Evolutionary conservation across 2,329 filamentous ascomycete genomes (phyloP), one percentile per base, ranked within the genome.

Genomic region (Cadophora sp.): DNA sequence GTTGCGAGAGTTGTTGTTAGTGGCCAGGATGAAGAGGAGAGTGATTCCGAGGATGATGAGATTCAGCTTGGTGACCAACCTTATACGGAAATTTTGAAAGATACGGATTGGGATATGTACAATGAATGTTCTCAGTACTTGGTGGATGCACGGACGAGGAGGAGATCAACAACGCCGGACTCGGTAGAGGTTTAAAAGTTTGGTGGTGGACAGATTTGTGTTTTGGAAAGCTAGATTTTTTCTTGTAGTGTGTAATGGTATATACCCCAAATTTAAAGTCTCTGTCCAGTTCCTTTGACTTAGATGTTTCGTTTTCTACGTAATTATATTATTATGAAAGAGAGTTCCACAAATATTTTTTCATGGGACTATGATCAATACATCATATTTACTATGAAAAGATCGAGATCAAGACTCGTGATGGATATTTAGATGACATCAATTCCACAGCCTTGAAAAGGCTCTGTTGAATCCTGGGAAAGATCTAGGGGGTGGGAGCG

Each of bases 21-120:
- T 43, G 40, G 43, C 4, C 24, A 63, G 22, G 34, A 56, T 29
- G 62, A 48, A 31, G 62, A 46, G 46, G 48, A 55, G 9, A 51
- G 43, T 3, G 37, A 31, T 22, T 43, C 22, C 3, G 62, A 46
- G 8, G 51, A 58, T 12, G 51, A 64, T 27, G 62, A 22, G 11
- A 56, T 64, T n/a, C n/a, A 58, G 58, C 22, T 64, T 19, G 43
- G 34, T 19, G 62, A 64, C 8, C 19, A 58, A 12, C 51, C 51
- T 6, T 64, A 64, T 48, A 43, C 24, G 9, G 22, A 58, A 29
- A 19, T 16, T 9, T 6, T 64, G 37, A 58, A 58, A 19, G 22
- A 31, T 14, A 64, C 50, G 16, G 62, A 64, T 27, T 64, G 62
- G 62, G 53, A 64, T 3, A 64, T 64, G 62, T 64, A 64, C 16